Percentiles rank a stretch among this genome's conserved stretches.
Conservation (phyloP, 78 protist species). For the Dictyostelium firmibasis region DNA sequence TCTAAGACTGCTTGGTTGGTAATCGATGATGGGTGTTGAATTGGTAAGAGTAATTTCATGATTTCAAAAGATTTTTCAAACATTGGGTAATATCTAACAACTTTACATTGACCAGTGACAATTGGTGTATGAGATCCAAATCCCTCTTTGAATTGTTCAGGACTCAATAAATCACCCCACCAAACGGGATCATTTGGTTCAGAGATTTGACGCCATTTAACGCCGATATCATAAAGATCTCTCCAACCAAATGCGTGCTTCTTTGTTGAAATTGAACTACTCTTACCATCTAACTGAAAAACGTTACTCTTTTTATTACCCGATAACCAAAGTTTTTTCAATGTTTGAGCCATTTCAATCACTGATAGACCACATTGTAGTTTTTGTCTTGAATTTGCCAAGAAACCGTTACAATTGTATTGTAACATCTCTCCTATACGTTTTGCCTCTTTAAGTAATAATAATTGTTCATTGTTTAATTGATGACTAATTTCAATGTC, state of each 20-base stretch:
- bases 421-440: conserved; percentile 62
- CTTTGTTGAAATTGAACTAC: neutral
- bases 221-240: conserved; percentile 74
- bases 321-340: conserved; percentile 14
- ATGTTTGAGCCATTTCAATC: conserved; percentile 68
- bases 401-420: conserved; percentile 74
- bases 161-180: conserved; percentile 86
- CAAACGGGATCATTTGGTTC: conserved; percentile 91
- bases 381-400: conserved; percentile 77
- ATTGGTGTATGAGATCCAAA: conserved; percentile 87
- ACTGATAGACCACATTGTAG: conserved; percentile 72
- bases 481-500: neutral
- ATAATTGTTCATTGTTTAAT: neutral
- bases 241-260: conserved; percentile 68
- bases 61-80: conserved; percentile 59
- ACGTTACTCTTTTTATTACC: neutral
- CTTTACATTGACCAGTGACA: conserved; percentile 79
- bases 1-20: neutral
- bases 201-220: conserved; percentile 84
- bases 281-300: neutral
- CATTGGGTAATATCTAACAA: conserved; percentile 82
- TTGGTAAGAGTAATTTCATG: conserved; percentile 55
- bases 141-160: conserved; percentile 84
- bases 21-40: neutral
- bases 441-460: neutral